Evolutionary conservation across 257 asterid genomes (phyloP), one percentile per base, ranked within the genome.

Genomic region (Perilla frutescens): DNA sequence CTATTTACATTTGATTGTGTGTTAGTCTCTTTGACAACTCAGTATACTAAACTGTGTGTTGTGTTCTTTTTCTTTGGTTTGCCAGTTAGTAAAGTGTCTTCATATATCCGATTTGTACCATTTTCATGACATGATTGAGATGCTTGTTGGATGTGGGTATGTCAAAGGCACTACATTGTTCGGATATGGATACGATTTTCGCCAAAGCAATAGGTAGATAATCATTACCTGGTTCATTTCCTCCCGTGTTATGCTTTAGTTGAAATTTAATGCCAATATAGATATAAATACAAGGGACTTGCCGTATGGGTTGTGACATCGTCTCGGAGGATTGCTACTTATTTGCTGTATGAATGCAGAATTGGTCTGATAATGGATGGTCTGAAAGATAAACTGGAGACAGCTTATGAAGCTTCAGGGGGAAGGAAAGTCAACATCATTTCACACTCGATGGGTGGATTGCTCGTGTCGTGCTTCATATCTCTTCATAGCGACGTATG

Each of bases 371-470:
- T 80, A 81, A 79, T 94, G 81, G 88, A 91, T 71, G 96, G 87
- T 70, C 87, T 94, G 15, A 81, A 86, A 78, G 82, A 84, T 65
- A 94, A 78, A 76, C 49, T 94, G 83, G 91, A 87, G 79, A 64
- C 91, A 77, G 98, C 96, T 40, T 84, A 84, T 85, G 80, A 88
- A 79, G 97, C 97, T 79, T 90, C 99, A 4, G 96, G 98, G 45
- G 97, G 93, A 32, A 84, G 99, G 81, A 91, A 94, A 88, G 90
- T 91, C 78, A 90, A 86, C 76, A 73, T 94, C 70, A 91, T 91
- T 74, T 91, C 99, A 4, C 99, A 94, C 77, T 94, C 99, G 8
- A 94, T 94, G 99, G 99, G 99, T 62, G 99, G 98, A 85, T 79
- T 94, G 87, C 83, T 94, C 14, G 88, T 94, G 63, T 81, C 90